These are phyloP conservation scores for Spizellomyces punctatus DNA, from an alignment of 192 early-diverging fungal genomes.

Conservation along the genomic window DNA sequence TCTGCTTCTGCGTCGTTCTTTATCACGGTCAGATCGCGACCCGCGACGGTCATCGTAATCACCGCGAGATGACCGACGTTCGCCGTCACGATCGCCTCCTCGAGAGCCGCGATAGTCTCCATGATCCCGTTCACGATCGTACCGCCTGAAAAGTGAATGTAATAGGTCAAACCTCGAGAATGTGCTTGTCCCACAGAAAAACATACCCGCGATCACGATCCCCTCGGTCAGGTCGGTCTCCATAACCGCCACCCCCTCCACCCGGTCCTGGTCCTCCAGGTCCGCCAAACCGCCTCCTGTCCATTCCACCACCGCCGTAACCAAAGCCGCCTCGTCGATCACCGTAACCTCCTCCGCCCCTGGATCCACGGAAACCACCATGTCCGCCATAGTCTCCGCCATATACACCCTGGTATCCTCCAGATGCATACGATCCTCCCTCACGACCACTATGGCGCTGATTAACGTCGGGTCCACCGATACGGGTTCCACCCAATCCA, in stretches of 20 bases:
- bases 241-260: slow-evolving; percentile 49
- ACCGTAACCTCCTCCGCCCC: slow-evolving; percentile 32
- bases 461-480: slow-evolving; percentile 51
- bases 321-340: slow-evolving; percentile 36
- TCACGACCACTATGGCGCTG: slow-evolving; percentile 34
- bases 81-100: slow-evolving; percentile 33
- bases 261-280: slow-evolving; percentile 49
- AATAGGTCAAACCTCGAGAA: background rate
- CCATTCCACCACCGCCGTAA: slow-evolving; percentile 26
- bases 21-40: slow-evolving; percentile 5
- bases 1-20: background rate
- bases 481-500: slow-evolving; percentile 74
- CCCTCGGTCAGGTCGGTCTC: slow-evolving; percentile 22
- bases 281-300: slow-evolving; percentile 31
- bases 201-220: slow-evolving; percentile 9
- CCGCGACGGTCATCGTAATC: slow-evolving; percentile 20
- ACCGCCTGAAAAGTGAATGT: background rate
- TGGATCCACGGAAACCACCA: slow-evolving; percentile 33
- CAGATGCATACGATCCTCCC: slow-evolving; percentile 34
- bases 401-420: slow-evolving; percentile 34
- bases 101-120: background rate
- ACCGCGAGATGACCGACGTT: slow-evolving; percentile 33
- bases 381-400: slow-evolving; percentile 33
- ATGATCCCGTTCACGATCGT: background rate
- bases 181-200: background rate